These are phyloP conservation scores for Citrus hindsii DNA, from an alignment of 345 rosid species.

Conservation along the genomic window DNA sequence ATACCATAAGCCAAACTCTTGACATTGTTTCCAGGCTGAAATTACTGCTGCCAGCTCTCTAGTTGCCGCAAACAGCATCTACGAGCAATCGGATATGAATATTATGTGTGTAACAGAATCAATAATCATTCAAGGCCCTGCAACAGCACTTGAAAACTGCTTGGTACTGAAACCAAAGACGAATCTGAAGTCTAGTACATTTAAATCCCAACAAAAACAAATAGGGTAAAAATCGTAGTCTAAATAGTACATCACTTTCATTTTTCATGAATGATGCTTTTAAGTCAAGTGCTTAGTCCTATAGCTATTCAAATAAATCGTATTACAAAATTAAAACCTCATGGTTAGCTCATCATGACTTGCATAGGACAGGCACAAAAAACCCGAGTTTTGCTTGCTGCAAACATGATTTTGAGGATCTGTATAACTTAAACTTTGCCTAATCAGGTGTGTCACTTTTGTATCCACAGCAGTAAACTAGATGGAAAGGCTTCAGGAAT, in stretches of 20 bases:
- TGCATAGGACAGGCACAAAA: not conserved
- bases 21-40: not conserved
- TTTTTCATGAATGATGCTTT: not conserved
- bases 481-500: not conserved
- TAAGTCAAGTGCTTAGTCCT: not conserved
- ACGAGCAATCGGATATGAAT: not conserved
- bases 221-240: not conserved
- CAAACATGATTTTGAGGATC: not conserved
- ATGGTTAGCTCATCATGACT: not conserved
- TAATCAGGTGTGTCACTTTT: constrained; percentile 3
- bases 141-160: not conserved
- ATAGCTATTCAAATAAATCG: not conserved
- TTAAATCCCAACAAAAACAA: not conserved
- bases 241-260: not conserved
- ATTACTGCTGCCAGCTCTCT: not conserved
- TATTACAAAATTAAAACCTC: not conserved
- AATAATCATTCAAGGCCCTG: not conserved
- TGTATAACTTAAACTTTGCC: not conserved
- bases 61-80: not conserved
- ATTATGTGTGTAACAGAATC: not conserved
- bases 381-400: not conserved
- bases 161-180: not conserved
- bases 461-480: not conserved
- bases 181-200: not conserved
- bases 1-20: not conserved